Base-by-base conservation (phyloP, 441 rosid genomes). In the Bruguiera hainesii region DNA sequence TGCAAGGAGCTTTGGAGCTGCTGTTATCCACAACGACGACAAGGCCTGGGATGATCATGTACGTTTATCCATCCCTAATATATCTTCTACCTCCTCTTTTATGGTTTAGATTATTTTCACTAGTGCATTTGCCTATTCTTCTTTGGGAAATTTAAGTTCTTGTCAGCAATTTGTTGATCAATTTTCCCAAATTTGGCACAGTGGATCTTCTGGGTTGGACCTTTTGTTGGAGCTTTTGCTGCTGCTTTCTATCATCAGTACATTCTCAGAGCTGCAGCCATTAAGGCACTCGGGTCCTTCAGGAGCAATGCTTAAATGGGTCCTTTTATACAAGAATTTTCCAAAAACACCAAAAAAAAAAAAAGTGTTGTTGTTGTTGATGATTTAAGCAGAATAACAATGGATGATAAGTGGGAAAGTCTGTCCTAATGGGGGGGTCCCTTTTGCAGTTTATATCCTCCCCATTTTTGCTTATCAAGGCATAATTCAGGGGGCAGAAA, bases 31-130 rank as follows among this genome's bases (percentile, higher is more conserved):
- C 84, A 83, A 85, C 85, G 9, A 78, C n/a, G 82, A 80, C 0
- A 85, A 87, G 71, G 87, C 87, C 21, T 89, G 96, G 96, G 92
- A 87, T 69, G 91, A 89, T 64, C 96, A 89, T 69, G 95, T 88
- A 80, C 29, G 58, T 53, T 0, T 20, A 21, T 23, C 16, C 50
- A 8, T 6, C 10, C 9, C 11, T 53, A 21, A 1, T 8, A 4
- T 8, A 8, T 53, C 58, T 23, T 61, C n/a, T 35, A 3, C 1
- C 29, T 23, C 28, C 49, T 21, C 29, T 21, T 11, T 1, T 57
- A 6, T 33, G 20, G 4, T 9, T 60, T 35, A 20, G 19, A 23
- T 58, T 16, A 16, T 16, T 29, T 3, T 29, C 31, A 19, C 33
- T 58, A 7, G 48, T n/a, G 16, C 8, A n/a, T 30, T 9, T 42